phyloP scores from a whole-genome alignment of 177 flowering plant genomes.

The Tripterygium wilfordii region DNA sequence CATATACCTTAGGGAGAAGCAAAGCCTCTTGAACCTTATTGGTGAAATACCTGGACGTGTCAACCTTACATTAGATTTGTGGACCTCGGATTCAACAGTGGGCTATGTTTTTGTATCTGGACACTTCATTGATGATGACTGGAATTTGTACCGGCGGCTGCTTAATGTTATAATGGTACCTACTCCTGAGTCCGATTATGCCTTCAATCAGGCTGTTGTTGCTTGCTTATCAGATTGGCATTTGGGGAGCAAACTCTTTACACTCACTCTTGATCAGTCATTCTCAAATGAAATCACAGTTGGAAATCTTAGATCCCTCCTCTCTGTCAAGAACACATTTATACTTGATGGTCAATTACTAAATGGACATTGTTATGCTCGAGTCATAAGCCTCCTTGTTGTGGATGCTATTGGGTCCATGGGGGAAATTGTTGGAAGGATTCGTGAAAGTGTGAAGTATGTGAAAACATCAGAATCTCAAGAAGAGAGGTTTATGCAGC shows the following conservation, averaged over 20 bases:
- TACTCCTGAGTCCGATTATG: slow-evolving; percentile 50
- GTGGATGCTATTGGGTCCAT: slow-evolving; percentile 46
- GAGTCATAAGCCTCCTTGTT: slow-evolving; percentile 52
- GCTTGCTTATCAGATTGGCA: slow-evolving; percentile 70
- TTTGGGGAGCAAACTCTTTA: slow-evolving; percentile 45
- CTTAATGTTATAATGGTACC: slow-evolving; percentile 59
- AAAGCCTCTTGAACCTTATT: slow-evolving; percentile 40
- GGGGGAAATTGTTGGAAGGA: slow-evolving; percentile 37
- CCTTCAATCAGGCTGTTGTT: slow-evolving; percentile 52
- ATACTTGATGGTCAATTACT: slow-evolving; percentile 56
- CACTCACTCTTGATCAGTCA: slow-evolving; percentile 52
- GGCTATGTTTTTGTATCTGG: slow-evolving; percentile 61
- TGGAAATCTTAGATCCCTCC: slow-evolving; percentile 48
- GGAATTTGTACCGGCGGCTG: slow-evolving; percentile 51
- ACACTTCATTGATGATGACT: slow-evolving; percentile 59
- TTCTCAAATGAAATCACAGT: slow-evolving; percentile 30
- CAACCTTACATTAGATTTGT: slow-evolving; percentile 58
- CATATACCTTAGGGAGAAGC: slow-evolving; percentile 55
- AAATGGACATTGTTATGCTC: slow-evolving; percentile 62
- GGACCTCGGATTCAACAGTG: slow-evolving; percentile 54
- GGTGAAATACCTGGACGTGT: slow-evolving; percentile 51
- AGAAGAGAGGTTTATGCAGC: slow-evolving; percentile 59
- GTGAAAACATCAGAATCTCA: slow-evolving; percentile 50
- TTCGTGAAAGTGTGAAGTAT: slow-evolving; percentile 74
- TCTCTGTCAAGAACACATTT: slow-evolving; percentile 45